These are phyloP conservation scores for Crotalaria pallida DNA, from an alignment of 306 rosid species.

Conservation along the genomic window DNA sequence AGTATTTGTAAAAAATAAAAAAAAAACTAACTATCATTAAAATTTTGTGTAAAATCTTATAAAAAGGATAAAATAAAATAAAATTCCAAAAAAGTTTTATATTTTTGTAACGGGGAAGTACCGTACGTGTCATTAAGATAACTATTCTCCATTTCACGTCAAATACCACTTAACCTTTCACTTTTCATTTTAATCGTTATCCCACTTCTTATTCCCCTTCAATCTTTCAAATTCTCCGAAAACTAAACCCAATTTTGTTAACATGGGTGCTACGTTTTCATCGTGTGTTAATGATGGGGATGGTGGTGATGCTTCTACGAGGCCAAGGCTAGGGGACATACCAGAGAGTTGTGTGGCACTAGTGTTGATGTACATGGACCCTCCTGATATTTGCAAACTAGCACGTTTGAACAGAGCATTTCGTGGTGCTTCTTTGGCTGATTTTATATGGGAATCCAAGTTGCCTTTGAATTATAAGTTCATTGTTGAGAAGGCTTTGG, in stretches of 20 bases:
- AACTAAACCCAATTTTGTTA: too few relatives aligned
- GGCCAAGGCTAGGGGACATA: conserved; percentile 64
- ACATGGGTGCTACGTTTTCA: conserved; percentile 63
- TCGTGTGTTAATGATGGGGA: conserved; percentile 38
- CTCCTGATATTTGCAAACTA: conserved; percentile 66
- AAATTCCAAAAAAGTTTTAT: too few relatives aligned
- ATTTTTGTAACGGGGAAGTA: too few relatives aligned
- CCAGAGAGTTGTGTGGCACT: conserved; percentile 83
- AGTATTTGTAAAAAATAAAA: too few relatives aligned
- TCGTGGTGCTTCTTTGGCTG: conserved; percentile 72
- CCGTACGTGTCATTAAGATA: too few relatives aligned
- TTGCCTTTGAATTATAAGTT: conserved; percentile 67
- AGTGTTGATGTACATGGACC: conserved; percentile 58
- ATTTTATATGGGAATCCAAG: conserved; percentile 85
- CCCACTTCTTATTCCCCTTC: too few relatives aligned
- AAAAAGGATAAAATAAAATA: too few relatives aligned
- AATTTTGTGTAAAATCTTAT: too few relatives aligned
- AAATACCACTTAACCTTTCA: too few relatives aligned
- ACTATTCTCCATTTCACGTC: too few relatives aligned
- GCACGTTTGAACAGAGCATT: conserved; percentile 67
- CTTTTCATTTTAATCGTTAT: too few relatives aligned
- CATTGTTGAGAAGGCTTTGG: conserved; percentile 44
- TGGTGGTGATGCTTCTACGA: conserved; percentile 29
- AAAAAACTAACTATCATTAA: too few relatives aligned
- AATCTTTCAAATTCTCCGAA: conserved; percentile 28